Conservation (phyloP, 257 asterid genomes). For the Jaltomata sinuosa region DNA sequence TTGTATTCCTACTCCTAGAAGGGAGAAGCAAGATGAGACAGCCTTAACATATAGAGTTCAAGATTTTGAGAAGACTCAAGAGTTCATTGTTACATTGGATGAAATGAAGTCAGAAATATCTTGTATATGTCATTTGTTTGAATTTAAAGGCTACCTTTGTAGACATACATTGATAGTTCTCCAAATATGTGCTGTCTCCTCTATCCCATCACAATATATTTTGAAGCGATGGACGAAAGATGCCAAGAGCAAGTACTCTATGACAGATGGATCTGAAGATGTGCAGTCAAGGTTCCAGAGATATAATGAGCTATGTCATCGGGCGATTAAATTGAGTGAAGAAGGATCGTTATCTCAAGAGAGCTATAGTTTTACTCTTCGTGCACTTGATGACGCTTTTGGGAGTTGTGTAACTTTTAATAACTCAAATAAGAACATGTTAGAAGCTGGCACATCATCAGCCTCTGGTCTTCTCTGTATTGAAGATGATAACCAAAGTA, state of each 20-base stretch:
- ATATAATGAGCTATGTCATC: conserved; percentile 66
- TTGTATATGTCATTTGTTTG: conserved; percentile 80
- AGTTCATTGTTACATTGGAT: conserved; percentile 55
- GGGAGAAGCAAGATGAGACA: conserved; percentile 47
- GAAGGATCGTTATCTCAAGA: conserved; percentile 95
- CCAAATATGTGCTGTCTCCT: conserved; percentile 70
- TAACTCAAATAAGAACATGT: conserved; percentile 54
- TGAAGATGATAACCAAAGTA: conserved; percentile 73
- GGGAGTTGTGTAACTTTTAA: conserved; percentile 63
- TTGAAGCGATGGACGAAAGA: conserved; percentile 93
- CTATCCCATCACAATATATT: conserved; percentile 67
- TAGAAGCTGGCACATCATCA: conserved; percentile 64
- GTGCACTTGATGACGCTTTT: conserved; percentile 75
- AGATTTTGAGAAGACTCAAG: conserved; percentile 74
- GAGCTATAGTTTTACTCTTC: conserved; percentile 46
- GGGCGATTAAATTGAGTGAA: conserved; percentile 73
- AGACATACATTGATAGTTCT: conserved; percentile 90
- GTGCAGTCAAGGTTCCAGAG: conserved; percentile 75
- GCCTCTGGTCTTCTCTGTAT: conserved; percentile 63
- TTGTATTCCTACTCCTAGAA: conserved; percentile 80
- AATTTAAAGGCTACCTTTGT: conserved; percentile 79
- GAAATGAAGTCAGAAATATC: conserved; percentile 69
- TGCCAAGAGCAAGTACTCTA: conserved; percentile 46
- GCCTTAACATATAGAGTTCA: conserved; percentile 51
- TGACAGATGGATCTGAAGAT: conserved; percentile 59